Evolutionary conservation across 1,284 basidiomycete species (phyloP).

Genomic region (Chondrostereum purpureum): DNA sequence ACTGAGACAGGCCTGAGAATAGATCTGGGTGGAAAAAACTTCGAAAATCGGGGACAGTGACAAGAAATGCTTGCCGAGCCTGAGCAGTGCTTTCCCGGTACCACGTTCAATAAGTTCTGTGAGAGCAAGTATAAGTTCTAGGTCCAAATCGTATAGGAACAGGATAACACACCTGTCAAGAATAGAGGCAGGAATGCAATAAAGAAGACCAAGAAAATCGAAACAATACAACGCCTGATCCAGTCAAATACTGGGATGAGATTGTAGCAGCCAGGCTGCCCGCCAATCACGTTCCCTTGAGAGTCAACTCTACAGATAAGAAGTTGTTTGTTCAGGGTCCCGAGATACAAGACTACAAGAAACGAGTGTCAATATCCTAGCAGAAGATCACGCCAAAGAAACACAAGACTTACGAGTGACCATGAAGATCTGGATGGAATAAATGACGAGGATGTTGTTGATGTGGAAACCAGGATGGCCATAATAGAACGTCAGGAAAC

Average conservation of each 20-base stretch:
- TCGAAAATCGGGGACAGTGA: constrained; percentile 94
- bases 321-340: constrained; percentile 89
- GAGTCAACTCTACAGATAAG: constrained; percentile 81
- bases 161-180: constrained; percentile 70
- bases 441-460: constrained; percentile 99
- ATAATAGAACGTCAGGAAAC: constrained; percentile 99
- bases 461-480: constrained; percentile 99
- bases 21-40: constrained; percentile 96
- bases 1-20: constrained; percentile 91
- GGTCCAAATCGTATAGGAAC: no score
- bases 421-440: constrained; percentile 96
- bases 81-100: constrained; percentile 88
- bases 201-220: constrained; percentile 96
- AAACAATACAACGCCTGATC: constrained; percentile 93
- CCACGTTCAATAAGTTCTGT: constrained; percentile 90
- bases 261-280: constrained; percentile 89
- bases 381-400: background rate
- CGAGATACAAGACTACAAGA: constrained; percentile 76
- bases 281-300: constrained; percentile 70
- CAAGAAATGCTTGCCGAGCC: constrained; percentile 90
- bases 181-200: constrained; percentile 94
- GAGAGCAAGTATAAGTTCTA: constrained; percentile 6
- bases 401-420: constrained; percentile 58
- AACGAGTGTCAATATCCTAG: constrained; percentile 11
- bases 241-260: constrained; percentile 92